These are phyloP conservation scores for Penicillium parvum DNA, from an alignment of 495 filamentous ascomycete species.

Conservation along the genomic window DNA sequence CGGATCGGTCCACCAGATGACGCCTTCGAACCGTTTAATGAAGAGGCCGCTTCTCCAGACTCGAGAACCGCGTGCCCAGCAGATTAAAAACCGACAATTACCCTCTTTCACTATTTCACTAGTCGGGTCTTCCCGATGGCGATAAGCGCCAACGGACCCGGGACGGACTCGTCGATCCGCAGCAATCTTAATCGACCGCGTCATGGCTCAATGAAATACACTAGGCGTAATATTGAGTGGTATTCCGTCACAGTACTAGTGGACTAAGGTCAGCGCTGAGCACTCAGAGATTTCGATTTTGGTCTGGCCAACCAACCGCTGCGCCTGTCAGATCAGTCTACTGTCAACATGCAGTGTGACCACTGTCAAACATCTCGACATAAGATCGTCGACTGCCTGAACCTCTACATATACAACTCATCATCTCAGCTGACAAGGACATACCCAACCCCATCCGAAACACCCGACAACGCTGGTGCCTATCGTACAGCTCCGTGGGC, in stretches of 20 bases:
- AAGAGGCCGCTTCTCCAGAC: conserved; percentile 12
- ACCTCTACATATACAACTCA: too few relatives aligned
- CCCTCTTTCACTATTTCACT: background rate
- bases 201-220: too few relatives aligned
- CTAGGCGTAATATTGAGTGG: too few relatives aligned
- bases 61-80: background rate
- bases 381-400: too few relatives aligned
- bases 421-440: too few relatives aligned
- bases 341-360: background rate
- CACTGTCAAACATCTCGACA: too few relatives aligned
- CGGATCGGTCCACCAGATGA: conserved; percentile 8
- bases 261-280: too few relatives aligned
- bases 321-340: background rate
- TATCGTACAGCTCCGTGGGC: background rate
- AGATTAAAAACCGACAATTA: background rate
- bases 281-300: background rate
- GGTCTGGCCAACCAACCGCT: background rate
- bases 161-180: conserved; percentile 11
- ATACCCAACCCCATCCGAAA: background rate
- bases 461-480: background rate
- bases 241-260: too few relatives aligned
- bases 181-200: conserved; percentile 22
- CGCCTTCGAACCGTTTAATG: conserved; percentile 11
- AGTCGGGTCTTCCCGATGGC: conserved; percentile 2
- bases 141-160: conserved; percentile 7